Base-by-base conservation (phyloP, 495 filamentous ascomycete species). In the Neurospora sp. region DNA sequence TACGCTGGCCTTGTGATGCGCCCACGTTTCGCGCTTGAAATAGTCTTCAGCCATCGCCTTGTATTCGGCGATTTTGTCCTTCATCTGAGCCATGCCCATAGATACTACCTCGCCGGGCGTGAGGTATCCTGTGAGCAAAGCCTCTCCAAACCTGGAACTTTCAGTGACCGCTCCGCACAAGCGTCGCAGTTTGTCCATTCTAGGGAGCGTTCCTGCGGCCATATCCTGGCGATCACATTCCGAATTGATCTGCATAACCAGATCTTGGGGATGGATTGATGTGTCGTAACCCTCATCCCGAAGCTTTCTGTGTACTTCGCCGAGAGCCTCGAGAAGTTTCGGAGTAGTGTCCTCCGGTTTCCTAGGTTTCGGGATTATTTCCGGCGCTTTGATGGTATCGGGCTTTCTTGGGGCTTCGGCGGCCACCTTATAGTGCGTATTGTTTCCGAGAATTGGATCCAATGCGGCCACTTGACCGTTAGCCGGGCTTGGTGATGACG, bases 121-220 rank as follows among this genome's bases (percentile, higher is more conserved):
- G 39, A 79, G 31, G 41, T 75, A 72, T 5, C 77, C 77, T 16
- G 77, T 37, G 4, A 81, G 73, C 70, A 81, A 49, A 10, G 77
- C 79, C 70, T 81, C 78, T 31, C 74, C 76, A 44, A 79, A 76
- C 42, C 78, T 44, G 5, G 41, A 31, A 31, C 54, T 62, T 31
- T 35, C 54, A 3, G 54, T 62, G 20, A 62, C 23, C 12, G 11
- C 5, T 60, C 2, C 5, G 27, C 54, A 62, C 54, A 62, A 8
- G 12, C 23, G 2, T 62, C 75, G 77, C n/a, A 78, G 38, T 37
- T 79, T 77, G 46, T 77, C 76, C 72, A 77, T 54, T 60, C 70
- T 69, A 5, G 74, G 77, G 16, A 79, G 72, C 18, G 54, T 62
- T 62, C 54, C 54, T 62, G 54, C 23, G 54, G 54, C 54, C 54